phyloP scores from a whole-genome alignment of 805 yeast genomes.

The Hanseniaspora nectarophila region DNA sequence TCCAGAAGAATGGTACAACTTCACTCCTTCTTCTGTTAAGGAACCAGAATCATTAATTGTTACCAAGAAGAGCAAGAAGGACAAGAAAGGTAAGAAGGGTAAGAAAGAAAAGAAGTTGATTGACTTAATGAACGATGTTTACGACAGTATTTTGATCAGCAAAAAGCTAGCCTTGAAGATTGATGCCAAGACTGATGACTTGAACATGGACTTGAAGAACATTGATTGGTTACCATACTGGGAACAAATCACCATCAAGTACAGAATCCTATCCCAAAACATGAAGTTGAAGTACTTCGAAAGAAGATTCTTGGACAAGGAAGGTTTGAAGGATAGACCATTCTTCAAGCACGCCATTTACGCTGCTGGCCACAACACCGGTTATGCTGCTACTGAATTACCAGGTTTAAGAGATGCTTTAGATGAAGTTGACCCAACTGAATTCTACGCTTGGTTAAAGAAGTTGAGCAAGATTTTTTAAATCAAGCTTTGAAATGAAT shows the following conservation, averaged over 20 bases:
- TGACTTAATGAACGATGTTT: slow-evolving; percentile 25
- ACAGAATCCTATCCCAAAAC: slow-evolving; percentile 27
- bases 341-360: slow-evolving; percentile 46
- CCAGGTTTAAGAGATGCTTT: slow-evolving; percentile 45
- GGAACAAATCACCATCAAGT: slow-evolving; percentile 24
- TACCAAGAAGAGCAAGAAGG: not conserved
- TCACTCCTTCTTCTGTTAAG: slow-evolving; percentile 11
- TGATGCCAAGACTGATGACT: slow-evolving; percentile 20
- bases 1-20: slow-evolving; percentile 32
- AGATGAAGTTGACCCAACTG: slow-evolving; percentile 35
- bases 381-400: slow-evolving; percentile 42
- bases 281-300: slow-evolving; percentile 33
- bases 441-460: slow-evolving; percentile 27
- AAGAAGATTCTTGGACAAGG: slow-evolving; percentile 33
- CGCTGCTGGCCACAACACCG: slow-evolving; percentile 46
- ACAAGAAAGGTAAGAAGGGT: slow-evolving; percentile 1
- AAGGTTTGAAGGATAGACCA: slow-evolving; percentile 37
- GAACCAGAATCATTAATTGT: no score
- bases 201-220: slow-evolving; percentile 25
- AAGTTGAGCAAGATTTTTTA: slow-evolving; percentile 16
- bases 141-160: slow-evolving; percentile 23
- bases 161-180: slow-evolving; percentile 20
- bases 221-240: slow-evolving; percentile 27
- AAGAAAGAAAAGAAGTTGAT: slow-evolving; percentile 18
- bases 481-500: not conserved